phyloP scores from a whole-genome alignment of 2,329 filamentous ascomycete species.

The Ophiocordyceps sinensis region DNA sequence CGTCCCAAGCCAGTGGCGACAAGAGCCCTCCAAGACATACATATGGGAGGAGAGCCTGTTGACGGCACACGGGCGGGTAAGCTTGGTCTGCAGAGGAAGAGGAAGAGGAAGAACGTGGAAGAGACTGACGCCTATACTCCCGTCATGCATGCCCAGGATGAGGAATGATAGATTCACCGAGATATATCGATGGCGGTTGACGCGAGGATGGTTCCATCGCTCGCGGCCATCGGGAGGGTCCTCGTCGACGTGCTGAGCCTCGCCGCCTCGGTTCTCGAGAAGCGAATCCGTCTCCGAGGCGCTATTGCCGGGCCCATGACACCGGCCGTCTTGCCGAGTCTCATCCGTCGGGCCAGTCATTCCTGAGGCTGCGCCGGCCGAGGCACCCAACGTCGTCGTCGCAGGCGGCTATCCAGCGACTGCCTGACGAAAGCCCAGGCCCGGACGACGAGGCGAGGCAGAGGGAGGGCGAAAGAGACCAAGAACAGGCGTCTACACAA shows the following conservation, averaged over 20 bases:
- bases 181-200: constrained; percentile 43
- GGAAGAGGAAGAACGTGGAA: background rate
- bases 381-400: background rate
- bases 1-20: background rate
- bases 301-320: background rate
- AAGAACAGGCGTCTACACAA: too few species aligned
- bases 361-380: background rate
- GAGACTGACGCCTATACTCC: constrained; percentile 41
- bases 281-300: background rate
- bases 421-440: too few species aligned
- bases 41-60: constrained; percentile 34
- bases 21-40: constrained; percentile 13
- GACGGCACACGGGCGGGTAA: constrained; percentile 4
- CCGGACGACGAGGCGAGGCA: too few species aligned
- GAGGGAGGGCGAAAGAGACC: too few species aligned
- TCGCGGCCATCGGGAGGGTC: constrained; percentile 17
- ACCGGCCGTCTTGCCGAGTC: background rate
- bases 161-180: constrained; percentile 47
- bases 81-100: background rate
- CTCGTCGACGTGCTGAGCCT: constrained; percentile 1
- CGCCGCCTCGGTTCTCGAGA: background rate
- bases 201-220: constrained; percentile 47
- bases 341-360: background rate
- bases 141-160: constrained; percentile 57
- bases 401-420: too few species aligned